Evolutionary conservation across 495 filamentous ascomycete species (phyloP), one percentile per base, ranked within the genome.

Genomic region (Annulohypoxylon moriforme): DNA sequence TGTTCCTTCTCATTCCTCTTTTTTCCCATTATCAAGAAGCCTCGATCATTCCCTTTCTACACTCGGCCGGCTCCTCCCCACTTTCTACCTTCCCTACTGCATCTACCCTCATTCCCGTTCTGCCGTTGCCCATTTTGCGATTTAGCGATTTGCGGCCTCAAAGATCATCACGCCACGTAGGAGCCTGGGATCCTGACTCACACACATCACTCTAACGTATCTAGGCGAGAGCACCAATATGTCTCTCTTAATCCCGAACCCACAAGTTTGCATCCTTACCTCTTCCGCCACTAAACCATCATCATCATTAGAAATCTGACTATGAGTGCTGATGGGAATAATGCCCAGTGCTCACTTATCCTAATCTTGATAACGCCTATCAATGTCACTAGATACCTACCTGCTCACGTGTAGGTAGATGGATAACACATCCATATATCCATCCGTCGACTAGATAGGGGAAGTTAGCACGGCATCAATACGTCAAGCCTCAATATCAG

Each of bases 181-280:
- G 47, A 60, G 27, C 64, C 57, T 38, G 60, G 56, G 33, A 53
- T 64, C 52, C 61, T 73, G 71, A 73, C 71, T 73, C 70, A 73
- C 49, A 46, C 60, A 24, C 55, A 60, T 31, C 40, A 31, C 24
- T 56, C 52, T 56, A 49, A 42, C 18, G 33, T 68, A 68, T 62
- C 56, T 60, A 38, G 60, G 5, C 53, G 42, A 60, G 40, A 44
- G 44, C 25, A 52, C 46, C 46, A 46, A 29, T 18, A 8, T 65
- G 27, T 52, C 46, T 29, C 50, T 38, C 22, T 62, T 66, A 61
- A 65, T 71, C 58, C 49, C 57, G 62, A 42, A 13, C 25, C 57
- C 58, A 53, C 49, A 61, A 36, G 0, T 33, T 64, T 58, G 47
- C 53, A 31, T 64, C 49, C 34, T 34, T 29, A 29, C 27, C 27